Evolutionary conservation across 2,329 filamentous ascomycete genomes (phyloP).

Genomic region (Aspergillus sp.): DNA sequence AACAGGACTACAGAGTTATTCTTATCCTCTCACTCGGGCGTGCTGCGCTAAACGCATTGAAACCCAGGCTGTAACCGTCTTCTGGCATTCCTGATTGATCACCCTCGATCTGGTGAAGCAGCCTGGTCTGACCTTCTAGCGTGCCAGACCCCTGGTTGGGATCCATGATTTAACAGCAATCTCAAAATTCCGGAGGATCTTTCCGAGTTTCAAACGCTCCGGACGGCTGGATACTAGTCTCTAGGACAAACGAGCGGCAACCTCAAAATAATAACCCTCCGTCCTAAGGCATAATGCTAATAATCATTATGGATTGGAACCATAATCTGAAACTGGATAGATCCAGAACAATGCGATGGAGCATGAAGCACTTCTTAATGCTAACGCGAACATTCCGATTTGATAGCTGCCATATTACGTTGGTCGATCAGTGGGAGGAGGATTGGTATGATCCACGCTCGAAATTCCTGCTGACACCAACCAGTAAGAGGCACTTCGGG

Average conservation of each 20-base stretch:
- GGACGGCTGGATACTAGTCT: background rate
- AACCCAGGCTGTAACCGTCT: background rate
- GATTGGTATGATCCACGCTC: background rate
- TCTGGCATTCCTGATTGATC: background rate
- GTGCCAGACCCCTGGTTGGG: background rate
- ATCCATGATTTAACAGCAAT: background rate
- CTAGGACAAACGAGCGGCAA: background rate
- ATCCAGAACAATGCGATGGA: constrained; percentile 1
- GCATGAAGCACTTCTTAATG: background rate
- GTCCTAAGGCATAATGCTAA: background rate
- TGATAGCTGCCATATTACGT: background rate
- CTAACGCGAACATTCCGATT: constrained; percentile 5
- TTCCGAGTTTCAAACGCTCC: background rate
- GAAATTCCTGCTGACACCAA: background rate
- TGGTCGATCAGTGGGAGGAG: constrained; percentile 4
- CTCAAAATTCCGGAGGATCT: background rate
- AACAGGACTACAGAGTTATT: constrained; percentile 7
- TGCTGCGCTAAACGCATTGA: background rate
- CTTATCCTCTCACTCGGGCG: background rate
- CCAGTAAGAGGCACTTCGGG: background rate
- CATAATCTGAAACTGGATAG: background rate
- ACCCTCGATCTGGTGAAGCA: background rate
- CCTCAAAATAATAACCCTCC: background rate
- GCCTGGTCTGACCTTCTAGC: background rate
- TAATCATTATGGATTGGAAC: too few species aligned